Conservation (phyloP, 2,329 filamentous ascomycete species). For the Diaporthe amygdali region DNA sequence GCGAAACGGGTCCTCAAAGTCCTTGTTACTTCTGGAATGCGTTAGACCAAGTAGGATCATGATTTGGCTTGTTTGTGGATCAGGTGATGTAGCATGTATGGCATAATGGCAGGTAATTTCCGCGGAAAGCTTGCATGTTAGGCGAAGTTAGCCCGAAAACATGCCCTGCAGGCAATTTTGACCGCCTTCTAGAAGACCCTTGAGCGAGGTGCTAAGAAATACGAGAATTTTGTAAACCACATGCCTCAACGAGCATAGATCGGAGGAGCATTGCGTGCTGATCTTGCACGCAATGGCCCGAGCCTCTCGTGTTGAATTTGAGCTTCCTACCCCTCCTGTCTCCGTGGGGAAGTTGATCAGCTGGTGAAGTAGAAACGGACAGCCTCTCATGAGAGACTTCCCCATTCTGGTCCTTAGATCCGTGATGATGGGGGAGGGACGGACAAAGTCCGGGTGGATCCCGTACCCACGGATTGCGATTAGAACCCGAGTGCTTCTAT, state of each 20-base stretch:
- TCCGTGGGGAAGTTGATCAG: not conserved
- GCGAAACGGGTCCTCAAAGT: not conserved
- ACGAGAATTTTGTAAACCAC: not conserved
- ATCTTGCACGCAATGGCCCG: not conserved
- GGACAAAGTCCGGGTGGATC: not conserved
- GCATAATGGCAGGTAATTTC: not conserved
- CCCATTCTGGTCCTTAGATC: not conserved
- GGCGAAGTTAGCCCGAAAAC: not conserved
- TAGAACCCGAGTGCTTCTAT: not conserved
- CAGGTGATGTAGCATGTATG: not conserved
- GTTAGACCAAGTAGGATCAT: not conserved
- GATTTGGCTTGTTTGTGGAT: not conserved
- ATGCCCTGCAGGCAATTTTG: not conserved
- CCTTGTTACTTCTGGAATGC: not conserved
- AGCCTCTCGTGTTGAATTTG: not conserved
- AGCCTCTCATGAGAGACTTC: not conserved
- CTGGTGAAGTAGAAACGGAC: not conserved
- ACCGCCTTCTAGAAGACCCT: not conserved
- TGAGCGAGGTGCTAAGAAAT: not conserved
- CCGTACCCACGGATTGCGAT: not conserved
- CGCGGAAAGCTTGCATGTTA: not conserved
- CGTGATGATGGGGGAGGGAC: not conserved
- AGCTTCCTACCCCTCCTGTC: not conserved
- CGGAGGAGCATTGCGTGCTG: not conserved
- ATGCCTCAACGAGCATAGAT: not conserved